These are phyloP conservation scores for Diplogelasinospora grovesii DNA, from an alignment of 495 filamentous ascomycete genomes.

Conservation along the genomic window DNA sequence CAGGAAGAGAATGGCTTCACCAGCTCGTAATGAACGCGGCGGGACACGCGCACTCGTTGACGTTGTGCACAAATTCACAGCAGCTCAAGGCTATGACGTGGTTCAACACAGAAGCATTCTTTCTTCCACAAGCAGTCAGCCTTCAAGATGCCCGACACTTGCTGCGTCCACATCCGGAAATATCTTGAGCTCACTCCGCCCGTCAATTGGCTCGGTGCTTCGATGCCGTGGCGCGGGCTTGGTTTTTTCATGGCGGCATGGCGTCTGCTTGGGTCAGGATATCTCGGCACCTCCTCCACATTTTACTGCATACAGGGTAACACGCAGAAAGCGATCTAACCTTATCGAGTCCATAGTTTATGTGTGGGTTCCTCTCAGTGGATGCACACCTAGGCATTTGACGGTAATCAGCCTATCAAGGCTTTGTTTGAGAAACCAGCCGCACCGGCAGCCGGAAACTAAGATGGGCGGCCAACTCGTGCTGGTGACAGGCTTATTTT, in stretches of 20 bases:
- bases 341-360: no score
- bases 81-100: background rate
- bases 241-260: slow-evolving; percentile 2
- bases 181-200: slow-evolving; percentile 5
- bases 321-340: background rate
- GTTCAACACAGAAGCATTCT: background rate
- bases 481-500: slow-evolving; percentile 13
- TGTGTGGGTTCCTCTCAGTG: no score
- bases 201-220: slow-evolving; percentile 18
- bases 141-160: background rate
- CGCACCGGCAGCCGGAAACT: slow-evolving; percentile 12
- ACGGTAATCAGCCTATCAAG: slow-evolving; percentile 16
- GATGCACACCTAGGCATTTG: slow-evolving; percentile 8
- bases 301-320: background rate
- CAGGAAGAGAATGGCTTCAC: background rate
- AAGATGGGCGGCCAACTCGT: background rate
- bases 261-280: background rate
- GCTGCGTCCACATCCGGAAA: slow-evolving; percentile 19
- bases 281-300: slow-evolving; percentile 4
- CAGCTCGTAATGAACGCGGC: background rate
- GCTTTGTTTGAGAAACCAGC: slow-evolving; percentile 7
- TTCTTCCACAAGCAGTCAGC: slow-evolving; percentile 3
- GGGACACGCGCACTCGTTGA: background rate
- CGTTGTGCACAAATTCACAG: background rate
- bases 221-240: slow-evolving; percentile 10